These are phyloP conservation scores for Aethionema arabicum DNA, from an alignment of 345 rosid genomes.

Conservation along the genomic window DNA sequence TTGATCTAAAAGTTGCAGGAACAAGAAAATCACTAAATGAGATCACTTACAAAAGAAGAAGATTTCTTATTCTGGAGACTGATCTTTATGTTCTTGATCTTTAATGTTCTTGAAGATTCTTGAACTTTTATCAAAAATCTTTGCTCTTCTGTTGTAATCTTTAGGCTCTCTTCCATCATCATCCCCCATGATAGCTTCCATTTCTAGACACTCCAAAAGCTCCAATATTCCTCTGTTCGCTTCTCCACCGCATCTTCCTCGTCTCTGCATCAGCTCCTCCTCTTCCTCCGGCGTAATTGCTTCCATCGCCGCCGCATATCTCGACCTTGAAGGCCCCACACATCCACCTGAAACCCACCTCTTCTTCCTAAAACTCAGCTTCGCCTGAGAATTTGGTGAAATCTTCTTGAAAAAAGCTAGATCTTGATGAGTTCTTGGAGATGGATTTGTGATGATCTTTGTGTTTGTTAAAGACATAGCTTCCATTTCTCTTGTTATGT, in stretches of 20 bases:
- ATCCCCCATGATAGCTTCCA: constrained; percentile 86
- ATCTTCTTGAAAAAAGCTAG: not conserved
- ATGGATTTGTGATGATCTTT: constrained; percentile 26
- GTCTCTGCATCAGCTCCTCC: constrained; percentile 45
- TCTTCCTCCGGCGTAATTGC: constrained; percentile 38
- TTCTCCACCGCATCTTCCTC: constrained; percentile 48
- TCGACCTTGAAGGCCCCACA: constrained; percentile 31
- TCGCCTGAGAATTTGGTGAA: not conserved
- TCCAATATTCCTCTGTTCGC: constrained; percentile 46
- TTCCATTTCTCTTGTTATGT: constrained; percentile 17
- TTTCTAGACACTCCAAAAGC: constrained; percentile 68
- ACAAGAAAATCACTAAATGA: constrained; percentile 18
- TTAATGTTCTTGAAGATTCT: constrained; percentile 61
- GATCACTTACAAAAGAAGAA: not conserved
- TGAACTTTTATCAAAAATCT: constrained; percentile 69
- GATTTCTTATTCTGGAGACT: constrained; percentile 3
- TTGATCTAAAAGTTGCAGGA: not conserved
- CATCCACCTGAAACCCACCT: constrained; percentile 29
- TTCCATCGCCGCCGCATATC: constrained; percentile 32
- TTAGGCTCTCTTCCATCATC: constrained; percentile 66
- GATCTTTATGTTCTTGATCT: constrained; percentile 40
- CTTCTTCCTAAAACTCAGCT: constrained; percentile 20
- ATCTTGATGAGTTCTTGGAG: constrained; percentile 12
- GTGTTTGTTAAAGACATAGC: constrained; percentile 25
- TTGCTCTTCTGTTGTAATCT: constrained; percentile 81